Evolutionary conservation across 345 rosid species (phyloP), one percentile per base, ranked within the genome.

Genomic region (Arabis alpina): DNA sequence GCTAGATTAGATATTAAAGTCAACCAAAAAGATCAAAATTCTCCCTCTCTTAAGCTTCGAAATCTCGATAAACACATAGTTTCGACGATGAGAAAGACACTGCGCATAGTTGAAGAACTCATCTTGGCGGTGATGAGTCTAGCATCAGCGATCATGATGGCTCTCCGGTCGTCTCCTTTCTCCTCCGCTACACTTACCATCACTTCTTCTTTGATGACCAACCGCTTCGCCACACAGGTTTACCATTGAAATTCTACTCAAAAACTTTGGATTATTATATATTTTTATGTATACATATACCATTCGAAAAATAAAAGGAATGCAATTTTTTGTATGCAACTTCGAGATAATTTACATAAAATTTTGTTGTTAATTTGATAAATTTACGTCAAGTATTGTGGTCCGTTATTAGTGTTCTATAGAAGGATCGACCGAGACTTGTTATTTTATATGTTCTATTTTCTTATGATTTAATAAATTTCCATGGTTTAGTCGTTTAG

Each of bases 91-190:
- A 56, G 71, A 32, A 72, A 48, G 65, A 73, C 76, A 47, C 27
- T 64, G 27, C 19, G 45, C 52, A 56, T 73, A 55, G 71, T 73
- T 23, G 59, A 73, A 64, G 71, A 73, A 58, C 76, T 72, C 51
- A 64, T 55, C 36, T 55, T 64, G 52, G 59, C 57, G 12, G 65
- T 72, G 43, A 72, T 2, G 48, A 62, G 57, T 55, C 43, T 72
- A 12, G 58, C 15, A 15, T 47, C 76, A 13, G 64, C 76, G 11
- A 64, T 72, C 58, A 47, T 2, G 16, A 2, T 34, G 27, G 58
- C 76, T 64, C 16, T 47, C 52, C 56, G 42, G 34, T 2, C 27
- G 15, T 62, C 69, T 10, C 23, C 55, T 53, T 42, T 61, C 28
- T n/a, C 23, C 44, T 72, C 70, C 28, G 3, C 56, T 42, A 34